These are phyloP conservation scores for Leishmania amazonensis DNA, from an alignment of 208 protist species.

Conservation along the genomic window DNA sequence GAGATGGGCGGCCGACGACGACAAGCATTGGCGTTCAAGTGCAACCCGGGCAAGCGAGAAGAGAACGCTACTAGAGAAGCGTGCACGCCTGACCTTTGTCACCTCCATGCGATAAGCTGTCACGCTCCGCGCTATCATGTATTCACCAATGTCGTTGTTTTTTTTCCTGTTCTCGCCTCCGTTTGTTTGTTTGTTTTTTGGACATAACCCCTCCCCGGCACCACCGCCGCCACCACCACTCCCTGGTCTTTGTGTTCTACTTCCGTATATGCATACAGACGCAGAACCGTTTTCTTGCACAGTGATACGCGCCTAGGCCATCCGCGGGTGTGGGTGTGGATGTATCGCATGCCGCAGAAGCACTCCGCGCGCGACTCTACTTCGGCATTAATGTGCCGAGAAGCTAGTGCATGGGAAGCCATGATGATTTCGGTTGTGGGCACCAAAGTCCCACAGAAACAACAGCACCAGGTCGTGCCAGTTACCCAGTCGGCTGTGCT, in stretches of 20 bases:
- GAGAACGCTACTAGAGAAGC: background rate
- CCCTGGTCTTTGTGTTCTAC: too few relatives aligned
- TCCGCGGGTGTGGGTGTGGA: too few relatives aligned
- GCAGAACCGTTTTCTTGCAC: background rate
- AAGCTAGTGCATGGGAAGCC: background rate
- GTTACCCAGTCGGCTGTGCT: background rate
- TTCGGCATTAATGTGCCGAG: background rate
- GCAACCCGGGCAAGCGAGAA: background rate
- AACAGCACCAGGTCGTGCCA: background rate
- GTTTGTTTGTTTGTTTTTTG: slow-evolving; percentile 4
- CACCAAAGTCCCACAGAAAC: background rate
- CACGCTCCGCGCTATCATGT: slow-evolving; percentile 1
- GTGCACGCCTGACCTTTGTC: background rate
- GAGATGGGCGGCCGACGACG: background rate
- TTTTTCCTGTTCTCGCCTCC: background rate
- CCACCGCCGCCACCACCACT: background rate
- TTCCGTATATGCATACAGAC: too few relatives aligned
- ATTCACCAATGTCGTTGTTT: background rate
- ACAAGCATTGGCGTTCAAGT: background rate
- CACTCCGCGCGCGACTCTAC: too few relatives aligned
- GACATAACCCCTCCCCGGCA: background rate
- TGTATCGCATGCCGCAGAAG: background rate
- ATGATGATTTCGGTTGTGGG: too few relatives aligned
- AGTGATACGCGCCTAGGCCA: background rate
- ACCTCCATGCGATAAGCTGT: background rate